phyloP scores from a whole-genome alignment of 306 rosid species.

The Cucurbita argyrosperma region DNA sequence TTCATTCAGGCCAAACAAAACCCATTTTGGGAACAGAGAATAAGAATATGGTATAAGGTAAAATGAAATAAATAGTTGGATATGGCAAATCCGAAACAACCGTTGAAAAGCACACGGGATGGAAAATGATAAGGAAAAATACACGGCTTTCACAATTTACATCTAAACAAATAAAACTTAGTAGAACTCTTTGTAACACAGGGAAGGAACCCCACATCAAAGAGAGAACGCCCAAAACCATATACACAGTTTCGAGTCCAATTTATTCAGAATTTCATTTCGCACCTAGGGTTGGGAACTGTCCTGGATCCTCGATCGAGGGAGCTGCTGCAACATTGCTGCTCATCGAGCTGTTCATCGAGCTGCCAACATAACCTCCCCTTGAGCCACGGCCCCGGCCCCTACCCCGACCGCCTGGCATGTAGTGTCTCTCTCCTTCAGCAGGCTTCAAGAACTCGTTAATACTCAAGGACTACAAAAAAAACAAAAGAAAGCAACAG shows the following conservation, averaged over 20 bases:
- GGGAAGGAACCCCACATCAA: slow-evolving; percentile 9
- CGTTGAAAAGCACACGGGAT: not conserved
- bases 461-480: slow-evolving; percentile 56
- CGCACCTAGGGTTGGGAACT: slow-evolving; percentile 74
- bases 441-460: slow-evolving; percentile 85
- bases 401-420: slow-evolving; percentile 55
- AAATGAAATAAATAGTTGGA: not conserved
- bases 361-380: slow-evolving; percentile 40
- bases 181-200: not conserved
- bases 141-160: not conserved
- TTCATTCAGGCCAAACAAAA: too few relatives aligned
- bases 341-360: slow-evolving; percentile 20
- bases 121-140: not conserved
- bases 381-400: slow-evolving; percentile 69
- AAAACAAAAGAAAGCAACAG: not conserved
- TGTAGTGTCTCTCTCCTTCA: slow-evolving; percentile 53
- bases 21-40: not conserved
- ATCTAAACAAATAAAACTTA: not conserved
- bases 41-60: not conserved
- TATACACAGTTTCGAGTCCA: slow-evolving; percentile 9
- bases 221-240: slow-evolving; percentile 31
- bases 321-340: slow-evolving; percentile 55
- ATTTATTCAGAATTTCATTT: slow-evolving; percentile 39
- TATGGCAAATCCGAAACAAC: not conserved
- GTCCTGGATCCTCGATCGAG: slow-evolving; percentile 62